Evolutionary conservation across 129 eudicot species (phyloP).

Genomic region (Glebionis coronaria): DNA sequence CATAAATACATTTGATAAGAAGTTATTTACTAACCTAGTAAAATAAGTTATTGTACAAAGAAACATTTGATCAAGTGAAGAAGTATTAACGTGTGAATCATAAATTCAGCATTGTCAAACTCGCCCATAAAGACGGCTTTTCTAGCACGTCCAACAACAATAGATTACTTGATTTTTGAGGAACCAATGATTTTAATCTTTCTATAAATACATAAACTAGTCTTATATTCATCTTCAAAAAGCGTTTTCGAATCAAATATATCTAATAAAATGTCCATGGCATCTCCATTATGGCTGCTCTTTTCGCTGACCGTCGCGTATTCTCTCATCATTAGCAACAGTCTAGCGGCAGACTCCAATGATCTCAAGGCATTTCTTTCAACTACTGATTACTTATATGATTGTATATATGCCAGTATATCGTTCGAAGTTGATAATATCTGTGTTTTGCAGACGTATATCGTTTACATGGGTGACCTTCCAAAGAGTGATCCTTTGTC

Average conservation of each 20-base stretch:
- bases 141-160: conserved; percentile 15
- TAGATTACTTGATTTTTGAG: not conserved
- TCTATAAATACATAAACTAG: conserved; percentile 17
- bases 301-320: conserved; percentile 22
- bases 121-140: conserved; percentile 24
- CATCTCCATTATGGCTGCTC: conserved; percentile 28
- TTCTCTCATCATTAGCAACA: conserved; percentile 20
- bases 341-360: conserved; percentile 27
- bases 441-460: conserved; percentile 8
- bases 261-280: not conserved
- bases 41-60: too few relatives aligned
- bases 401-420: too few relatives aligned
- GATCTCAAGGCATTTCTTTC: conserved; percentile 27
- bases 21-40: too few relatives aligned
- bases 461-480: not conserved
- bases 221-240: not conserved
- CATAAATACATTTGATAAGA: too few relatives aligned
- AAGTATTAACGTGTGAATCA: not conserved
- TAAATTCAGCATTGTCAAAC: conserved; percentile 19
- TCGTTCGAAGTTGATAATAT: not conserved
- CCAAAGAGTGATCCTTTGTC: not conserved
- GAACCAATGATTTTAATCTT: conserved; percentile 13
- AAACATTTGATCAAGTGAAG: conserved; percentile 1
- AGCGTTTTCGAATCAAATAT: not conserved
- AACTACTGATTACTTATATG: too few relatives aligned